Conservation (phyloP, 331 rosid species). For the Spiraea crenata region DNA sequence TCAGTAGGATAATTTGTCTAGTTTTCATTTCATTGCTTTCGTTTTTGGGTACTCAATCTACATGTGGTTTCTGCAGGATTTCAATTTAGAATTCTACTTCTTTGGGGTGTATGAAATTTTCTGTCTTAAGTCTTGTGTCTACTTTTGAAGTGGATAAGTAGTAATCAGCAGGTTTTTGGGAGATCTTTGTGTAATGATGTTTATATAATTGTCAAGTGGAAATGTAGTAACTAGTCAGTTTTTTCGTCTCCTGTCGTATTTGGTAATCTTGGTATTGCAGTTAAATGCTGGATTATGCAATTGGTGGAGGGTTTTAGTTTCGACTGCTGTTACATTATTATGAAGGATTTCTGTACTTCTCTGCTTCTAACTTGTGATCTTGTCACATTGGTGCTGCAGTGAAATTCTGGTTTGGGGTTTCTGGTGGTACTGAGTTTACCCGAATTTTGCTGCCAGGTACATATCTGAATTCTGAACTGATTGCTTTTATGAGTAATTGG, state of each 20-base stretch:
- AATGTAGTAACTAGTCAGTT: not conserved
- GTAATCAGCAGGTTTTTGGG: not conserved
- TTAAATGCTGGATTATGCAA: not conserved
- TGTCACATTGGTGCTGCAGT: not conserved
- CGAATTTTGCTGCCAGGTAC: not conserved
- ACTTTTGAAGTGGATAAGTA: not conserved
- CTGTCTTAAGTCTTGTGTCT: not conserved
- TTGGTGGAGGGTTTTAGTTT: not conserved
- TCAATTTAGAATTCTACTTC: not conserved
- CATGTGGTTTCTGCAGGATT: not conserved
- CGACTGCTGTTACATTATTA: not conserved
- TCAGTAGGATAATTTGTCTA: not conserved
- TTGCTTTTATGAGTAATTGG: conserved; percentile 11
- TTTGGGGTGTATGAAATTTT: not conserved
- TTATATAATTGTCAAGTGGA: not conserved
- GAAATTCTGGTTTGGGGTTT: not conserved
- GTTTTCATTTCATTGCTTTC: not conserved
- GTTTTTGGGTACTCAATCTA: not conserved
- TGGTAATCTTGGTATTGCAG: not conserved
- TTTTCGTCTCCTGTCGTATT: not conserved
- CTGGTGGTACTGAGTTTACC: not conserved
- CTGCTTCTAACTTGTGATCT: not conserved
- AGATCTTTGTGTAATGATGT: not conserved
- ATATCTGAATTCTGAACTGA: conserved; percentile 19
- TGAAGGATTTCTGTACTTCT: not conserved